Conservation (phyloP, 2,329 filamentous ascomycete species). For the Aspergillus ochraceoroseus region DNA sequence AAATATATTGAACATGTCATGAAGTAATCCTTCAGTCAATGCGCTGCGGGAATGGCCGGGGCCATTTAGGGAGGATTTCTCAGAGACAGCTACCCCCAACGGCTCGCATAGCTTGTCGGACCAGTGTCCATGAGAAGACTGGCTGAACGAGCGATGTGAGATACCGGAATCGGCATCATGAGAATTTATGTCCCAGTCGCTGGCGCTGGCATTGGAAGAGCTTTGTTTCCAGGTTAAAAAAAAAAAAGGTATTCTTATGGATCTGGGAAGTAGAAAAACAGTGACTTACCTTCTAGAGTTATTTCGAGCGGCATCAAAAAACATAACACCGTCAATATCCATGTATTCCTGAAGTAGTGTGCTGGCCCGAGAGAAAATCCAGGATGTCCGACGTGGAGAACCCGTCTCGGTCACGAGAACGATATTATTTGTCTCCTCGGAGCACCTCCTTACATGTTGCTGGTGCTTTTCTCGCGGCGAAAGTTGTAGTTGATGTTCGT, state of each 20-base stretch:
- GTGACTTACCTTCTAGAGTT: constrained; percentile 22
- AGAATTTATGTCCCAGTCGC: constrained; percentile 14
- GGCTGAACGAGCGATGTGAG: constrained; percentile 8
- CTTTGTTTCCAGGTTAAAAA: constrained; percentile 7
- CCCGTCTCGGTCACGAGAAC: constrained; percentile 14
- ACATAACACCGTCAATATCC: constrained; percentile 37
- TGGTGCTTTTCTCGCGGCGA: constrained; percentile 9
- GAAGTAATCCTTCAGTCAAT: constrained; percentile 17
- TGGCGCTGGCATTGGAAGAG: constrained; percentile 11
- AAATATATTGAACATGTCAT: constrained; percentile 18
- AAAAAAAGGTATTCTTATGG: neutral
- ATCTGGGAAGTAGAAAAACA: neutral
- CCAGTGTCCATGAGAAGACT: constrained; percentile 14
- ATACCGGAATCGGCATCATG: constrained; percentile 5
- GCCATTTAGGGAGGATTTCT: neutral
- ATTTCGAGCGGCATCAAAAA: constrained; percentile 23
- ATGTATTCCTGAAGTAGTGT: constrained; percentile 40
- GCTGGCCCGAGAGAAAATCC: constrained; percentile 43
- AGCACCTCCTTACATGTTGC: constrained; percentile 10
- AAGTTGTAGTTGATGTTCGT: neutral
- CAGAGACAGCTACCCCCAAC: constrained; percentile 12
- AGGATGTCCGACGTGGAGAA: constrained; percentile 13
- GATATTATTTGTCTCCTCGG: constrained; percentile 13
- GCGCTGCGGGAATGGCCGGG: neutral
- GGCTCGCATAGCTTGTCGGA: constrained; percentile 17